phyloP scores from a whole-genome alignment of 306 rosid genomes.

The Delonix regia region DNA sequence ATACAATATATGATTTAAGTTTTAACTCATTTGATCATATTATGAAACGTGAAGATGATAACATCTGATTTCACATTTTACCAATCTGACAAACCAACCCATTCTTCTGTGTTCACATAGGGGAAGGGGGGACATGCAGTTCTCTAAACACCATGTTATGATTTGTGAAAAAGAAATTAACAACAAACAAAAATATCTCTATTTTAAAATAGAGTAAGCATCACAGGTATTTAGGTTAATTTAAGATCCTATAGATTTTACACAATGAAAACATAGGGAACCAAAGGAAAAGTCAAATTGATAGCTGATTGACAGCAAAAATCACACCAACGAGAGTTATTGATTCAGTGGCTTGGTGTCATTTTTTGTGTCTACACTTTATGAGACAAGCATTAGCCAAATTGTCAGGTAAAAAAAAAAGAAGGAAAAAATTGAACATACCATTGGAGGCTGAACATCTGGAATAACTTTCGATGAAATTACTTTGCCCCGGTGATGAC shows the following conservation, averaged over 20 bases:
- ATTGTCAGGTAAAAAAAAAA: neutral
- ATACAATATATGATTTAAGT: neutral
- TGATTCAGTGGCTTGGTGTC: neutral
- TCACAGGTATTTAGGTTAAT: neutral
- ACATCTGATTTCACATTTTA: neutral
- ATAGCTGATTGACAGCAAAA: neutral
- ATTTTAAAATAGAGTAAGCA: neutral
- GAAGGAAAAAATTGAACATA: conserved; percentile 12
- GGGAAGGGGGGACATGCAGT: neutral
- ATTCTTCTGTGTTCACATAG: neutral
- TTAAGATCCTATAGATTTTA: neutral
- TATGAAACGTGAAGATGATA: neutral
- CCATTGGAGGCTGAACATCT: conserved; percentile 91
- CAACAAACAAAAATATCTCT: neutral
- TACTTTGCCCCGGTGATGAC: conserved; percentile 88
- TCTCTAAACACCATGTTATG: neutral
- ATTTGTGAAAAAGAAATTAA: neutral
- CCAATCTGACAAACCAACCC: neutral
- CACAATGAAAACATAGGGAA: neutral
- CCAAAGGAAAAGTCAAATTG: neutral
- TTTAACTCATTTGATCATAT: neutral
- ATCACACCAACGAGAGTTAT: neutral
- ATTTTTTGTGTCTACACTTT: too few relatives aligned
- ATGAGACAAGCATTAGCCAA: neutral
- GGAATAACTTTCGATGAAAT: conserved; percentile 70